Percentiles rank a stretch among this genome's conserved stretches.
Conservation (phyloP, 768 basidiomycete species). For the Lentinula boryana region DNA sequence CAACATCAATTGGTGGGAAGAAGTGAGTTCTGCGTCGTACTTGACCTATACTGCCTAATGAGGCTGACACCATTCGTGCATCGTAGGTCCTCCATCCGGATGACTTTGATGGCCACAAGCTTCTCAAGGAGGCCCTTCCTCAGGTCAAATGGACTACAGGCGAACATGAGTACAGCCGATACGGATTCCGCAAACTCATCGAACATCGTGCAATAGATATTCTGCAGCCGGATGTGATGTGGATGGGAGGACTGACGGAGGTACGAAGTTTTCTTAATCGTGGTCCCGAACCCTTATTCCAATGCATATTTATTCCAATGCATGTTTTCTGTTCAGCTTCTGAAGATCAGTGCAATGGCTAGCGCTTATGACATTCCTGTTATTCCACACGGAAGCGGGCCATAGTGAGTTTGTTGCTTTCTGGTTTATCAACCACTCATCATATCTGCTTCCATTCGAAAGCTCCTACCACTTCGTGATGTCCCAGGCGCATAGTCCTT, state of each 20-base stretch:
- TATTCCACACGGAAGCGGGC: conserved; percentile 40
- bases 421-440: conserved; percentile 10
- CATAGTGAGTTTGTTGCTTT: conserved; percentile 32
- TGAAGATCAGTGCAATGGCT: conserved; percentile 28
- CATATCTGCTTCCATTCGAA: conserved; percentile 10
- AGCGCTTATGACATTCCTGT: conserved; percentile 42
- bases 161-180: conserved; percentile 26
- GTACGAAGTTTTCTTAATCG: background rate
- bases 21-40: conserved; percentile 8
- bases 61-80: background rate
- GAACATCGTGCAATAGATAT: conserved; percentile 23
- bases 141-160: conserved; percentile 25
- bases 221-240: conserved; percentile 24
- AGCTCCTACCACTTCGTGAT: conserved; percentile 36
- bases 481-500: conserved; percentile 26
- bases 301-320: no score
- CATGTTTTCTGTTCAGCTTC: conserved; percentile 7
- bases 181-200: conserved; percentile 26
- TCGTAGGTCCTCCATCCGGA: conserved; percentile 18
- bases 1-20: conserved; percentile 27
- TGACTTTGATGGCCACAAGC: conserved; percentile 20
- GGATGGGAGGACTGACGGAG: conserved; percentile 25
- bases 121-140: conserved; percentile 23
- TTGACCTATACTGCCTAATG: background rate
- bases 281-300: no score